Base-by-base conservation (phyloP, 768 basidiomycete genomes). In the Melanogaster broomeanus region DNA sequence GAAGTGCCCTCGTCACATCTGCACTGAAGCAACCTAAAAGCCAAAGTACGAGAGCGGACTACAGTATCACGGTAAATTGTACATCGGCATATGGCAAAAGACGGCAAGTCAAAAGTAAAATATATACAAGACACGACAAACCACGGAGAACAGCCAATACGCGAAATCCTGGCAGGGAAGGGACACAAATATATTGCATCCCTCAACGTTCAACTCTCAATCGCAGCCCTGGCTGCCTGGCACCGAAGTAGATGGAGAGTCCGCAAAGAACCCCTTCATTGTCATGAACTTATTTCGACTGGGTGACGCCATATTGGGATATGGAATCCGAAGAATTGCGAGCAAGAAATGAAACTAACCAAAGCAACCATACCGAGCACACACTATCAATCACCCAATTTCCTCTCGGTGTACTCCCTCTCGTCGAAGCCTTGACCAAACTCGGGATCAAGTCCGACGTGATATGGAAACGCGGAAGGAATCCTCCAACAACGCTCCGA, bases 401-500 rank as follows among this genome's bases (percentile, higher is more conserved):
- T 51, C 80, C 80, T 27, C 77, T 69, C 1, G 87, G 87, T 37
- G 77, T 64, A 62, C 81, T 85, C 54, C 82, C 82, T 10, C 77
- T 70, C 2, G 87, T 84, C 7, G 79, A 82, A 6, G 84, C 77
- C 19, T 87, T 77, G 66, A 95, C 87, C 18, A 93, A 54, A 45
- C 76, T 69, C 3, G 84, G 83, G 30, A 86, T 78, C 27, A 90
- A 68, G 59, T 93, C 87, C 21, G 78, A 81, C 0, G 87, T 83
- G 51, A 93, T 92, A 53, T 94, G 88, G 48, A 79, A 83, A 5
- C n/a, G n/a, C n/a, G n/a, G n/a, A n/a, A n/a, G n/a, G n/a, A n/a
- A n/a, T n/a, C n/a, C n/a, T n/a, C n/a, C n/a, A n/a, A n/a, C n/a
- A n/a, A n/a, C n/a, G n/a, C n/a, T n/a, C n/a, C n/a, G n/a, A n/a